Percentiles rank a stretch among this genome's conserved stretches.
phyloP scores from a whole-genome alignment of 108 stramenopile genomes.

The Conticribra weissflogii region DNA sequence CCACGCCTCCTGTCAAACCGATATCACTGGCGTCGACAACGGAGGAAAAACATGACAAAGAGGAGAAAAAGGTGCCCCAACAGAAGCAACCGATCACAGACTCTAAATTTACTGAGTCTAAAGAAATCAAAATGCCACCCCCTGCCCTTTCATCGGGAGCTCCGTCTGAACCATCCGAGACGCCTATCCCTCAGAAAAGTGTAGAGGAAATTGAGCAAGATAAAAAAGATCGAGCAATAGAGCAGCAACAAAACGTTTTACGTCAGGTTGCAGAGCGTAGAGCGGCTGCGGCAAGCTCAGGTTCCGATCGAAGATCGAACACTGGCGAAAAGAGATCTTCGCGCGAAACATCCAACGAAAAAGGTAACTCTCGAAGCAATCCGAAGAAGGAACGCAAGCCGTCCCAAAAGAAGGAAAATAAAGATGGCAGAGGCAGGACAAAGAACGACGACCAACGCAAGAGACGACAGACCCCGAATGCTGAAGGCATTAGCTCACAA shows the following conservation, averaged over 20 bases:
- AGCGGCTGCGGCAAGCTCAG: conserved; percentile 14
- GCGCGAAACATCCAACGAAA: neutral
- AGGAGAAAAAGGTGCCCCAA: conserved; percentile 4
- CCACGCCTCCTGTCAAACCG: conserved; percentile 24
- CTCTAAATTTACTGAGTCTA: too few relatives aligned
- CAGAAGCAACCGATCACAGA: too few relatives aligned
- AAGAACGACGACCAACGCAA: neutral
- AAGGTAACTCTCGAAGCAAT: neutral
- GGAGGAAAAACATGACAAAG: neutral
- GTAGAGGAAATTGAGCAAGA: conserved; percentile 17
- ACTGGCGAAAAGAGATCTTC: neutral
- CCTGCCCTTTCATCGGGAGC: neutral
- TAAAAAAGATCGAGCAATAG: conserved; percentile 22
- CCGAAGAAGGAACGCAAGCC: conserved; percentile 7
- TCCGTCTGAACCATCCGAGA: neutral
- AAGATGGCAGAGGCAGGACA: neutral
- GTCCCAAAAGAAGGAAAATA: neutral
- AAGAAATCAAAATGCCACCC: neutral
- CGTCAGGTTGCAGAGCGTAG: conserved; percentile 37
- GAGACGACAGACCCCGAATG: neutral
- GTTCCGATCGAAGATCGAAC: conserved; percentile 6
- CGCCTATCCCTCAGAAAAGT: conserved; percentile 10
- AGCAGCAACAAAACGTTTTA: conserved; percentile 34
- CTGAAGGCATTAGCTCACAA: neutral
- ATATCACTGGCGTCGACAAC: conserved; percentile 1